Evolutionary conservation across 257 asterid species (phyloP).

Genomic region (Plantago elongata): DNA sequence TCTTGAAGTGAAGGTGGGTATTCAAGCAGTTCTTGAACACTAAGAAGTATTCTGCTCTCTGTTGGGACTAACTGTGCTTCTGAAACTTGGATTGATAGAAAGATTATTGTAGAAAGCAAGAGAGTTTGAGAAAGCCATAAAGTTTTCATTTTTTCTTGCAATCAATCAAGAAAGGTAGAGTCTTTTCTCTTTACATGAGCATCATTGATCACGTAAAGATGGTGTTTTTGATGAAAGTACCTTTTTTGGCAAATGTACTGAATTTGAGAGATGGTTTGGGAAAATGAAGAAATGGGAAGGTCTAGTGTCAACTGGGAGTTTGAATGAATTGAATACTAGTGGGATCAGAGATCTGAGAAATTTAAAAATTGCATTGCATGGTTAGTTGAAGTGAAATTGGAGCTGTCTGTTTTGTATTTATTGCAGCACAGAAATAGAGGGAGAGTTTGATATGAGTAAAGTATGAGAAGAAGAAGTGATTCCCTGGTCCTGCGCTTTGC

Average conservation of each 20-base stretch:
- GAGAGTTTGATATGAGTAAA: not conserved
- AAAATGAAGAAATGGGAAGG: conserved; percentile 9
- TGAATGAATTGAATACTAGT: conserved; percentile 1
- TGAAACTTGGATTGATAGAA: conserved; percentile 28
- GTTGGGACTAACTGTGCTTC: conserved; percentile 45
- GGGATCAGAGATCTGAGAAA: conserved; percentile 28
- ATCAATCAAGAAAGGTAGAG: no score
- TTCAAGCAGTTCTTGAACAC: conserved; percentile 66
- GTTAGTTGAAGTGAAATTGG: conserved; percentile 24
- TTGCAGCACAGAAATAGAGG: conserved; percentile 30
- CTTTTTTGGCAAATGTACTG: not conserved
- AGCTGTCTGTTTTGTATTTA: conserved; percentile 25
- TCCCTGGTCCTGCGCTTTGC: conserved; percentile 32
- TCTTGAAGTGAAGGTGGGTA: conserved; percentile 58
- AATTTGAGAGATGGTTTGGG: conserved; percentile 6
- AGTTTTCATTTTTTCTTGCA: conserved; percentile 4
- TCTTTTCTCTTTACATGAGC: no score
- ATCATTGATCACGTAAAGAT: no score
- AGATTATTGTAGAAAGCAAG: conserved; percentile 28
- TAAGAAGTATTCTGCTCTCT: conserved; percentile 63
- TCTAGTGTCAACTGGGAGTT: not conserved
- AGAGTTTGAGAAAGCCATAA: conserved; percentile 1
- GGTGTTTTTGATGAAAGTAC: not conserved
- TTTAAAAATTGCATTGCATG: conserved; percentile 28
- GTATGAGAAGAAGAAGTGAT: not conserved